phyloP scores from a whole-genome alignment of 2,329 filamentous ascomycete species.

The Diplodia sapinea region DNA sequence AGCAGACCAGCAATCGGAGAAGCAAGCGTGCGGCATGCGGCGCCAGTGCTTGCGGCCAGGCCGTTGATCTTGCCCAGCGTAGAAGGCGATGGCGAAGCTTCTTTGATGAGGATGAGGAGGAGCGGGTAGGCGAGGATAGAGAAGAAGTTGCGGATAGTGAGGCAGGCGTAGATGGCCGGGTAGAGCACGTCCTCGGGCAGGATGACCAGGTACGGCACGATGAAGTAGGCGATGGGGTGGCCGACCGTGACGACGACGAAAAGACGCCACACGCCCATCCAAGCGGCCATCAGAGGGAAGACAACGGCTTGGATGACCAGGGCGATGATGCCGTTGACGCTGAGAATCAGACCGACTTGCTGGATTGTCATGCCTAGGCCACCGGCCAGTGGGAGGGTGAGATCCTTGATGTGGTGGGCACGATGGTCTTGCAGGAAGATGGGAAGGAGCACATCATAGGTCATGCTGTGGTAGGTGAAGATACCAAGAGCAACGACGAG shows the following conservation, averaged over 20 bases:
- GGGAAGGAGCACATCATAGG: constrained; percentile 87
- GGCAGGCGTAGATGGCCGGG: constrained; percentile 68
- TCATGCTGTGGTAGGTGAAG: constrained; percentile 95
- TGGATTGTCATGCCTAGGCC: constrained; percentile 70
- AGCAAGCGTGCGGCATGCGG: constrained; percentile 71
- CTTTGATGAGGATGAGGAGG: constrained; percentile 73
- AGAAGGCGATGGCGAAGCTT: constrained; percentile 67
- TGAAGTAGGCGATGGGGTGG: constrained; percentile 71
- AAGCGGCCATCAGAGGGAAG: constrained; percentile 68
- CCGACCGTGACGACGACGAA: constrained; percentile 69
- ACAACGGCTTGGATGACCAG: constrained; percentile 75
- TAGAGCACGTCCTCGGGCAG: constrained; percentile 62
- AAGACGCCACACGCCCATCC: constrained; percentile 70
- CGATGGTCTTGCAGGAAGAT: constrained; percentile 88
- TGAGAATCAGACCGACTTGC: constrained; percentile 71
- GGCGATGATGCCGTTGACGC: constrained; percentile 72
- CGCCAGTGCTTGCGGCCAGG: constrained; percentile 73
- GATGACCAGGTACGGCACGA: constrained; percentile 70
- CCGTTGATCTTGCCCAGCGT: constrained; percentile 75
- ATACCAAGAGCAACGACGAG: constrained; percentile 83
- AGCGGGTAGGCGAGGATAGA: constrained; percentile 73
- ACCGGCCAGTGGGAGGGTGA: constrained; percentile 53
- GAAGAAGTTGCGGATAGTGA: constrained; percentile 69
- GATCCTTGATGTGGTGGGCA: constrained; percentile 43
- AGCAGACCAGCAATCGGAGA: constrained; percentile 71